Conservation (phyloP, 805 yeast genomes). For the Metschnikowia picachoensis region DNA sequence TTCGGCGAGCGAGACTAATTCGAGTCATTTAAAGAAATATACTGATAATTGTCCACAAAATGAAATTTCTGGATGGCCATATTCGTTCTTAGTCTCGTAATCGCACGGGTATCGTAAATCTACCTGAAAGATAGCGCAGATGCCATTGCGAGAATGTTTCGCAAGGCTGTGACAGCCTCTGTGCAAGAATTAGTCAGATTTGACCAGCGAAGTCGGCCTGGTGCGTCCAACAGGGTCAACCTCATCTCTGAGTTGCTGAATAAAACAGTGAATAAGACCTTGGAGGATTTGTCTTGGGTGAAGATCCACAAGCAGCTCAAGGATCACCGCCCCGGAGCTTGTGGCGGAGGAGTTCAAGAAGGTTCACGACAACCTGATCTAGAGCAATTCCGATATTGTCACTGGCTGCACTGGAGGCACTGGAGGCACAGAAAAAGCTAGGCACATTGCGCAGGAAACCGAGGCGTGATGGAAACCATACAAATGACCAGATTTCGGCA, state of each 20-base stretch:
- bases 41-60: too few species aligned
- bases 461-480: too few species aligned
- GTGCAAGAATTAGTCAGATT: slow-evolving; percentile 60
- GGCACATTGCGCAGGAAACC: slow-evolving; percentile 55
- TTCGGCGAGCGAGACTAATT: too few species aligned
- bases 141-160: slow-evolving; percentile 57
- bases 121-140: slow-evolving; percentile 71
- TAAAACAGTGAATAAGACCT: slow-evolving; percentile 42
- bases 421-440: slow-evolving; percentile 62
- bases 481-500: too few species aligned
- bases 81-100: too few species aligned
- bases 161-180: slow-evolving; percentile 82
- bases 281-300: slow-evolving; percentile 41
- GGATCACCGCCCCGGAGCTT: slow-evolving; percentile 57
- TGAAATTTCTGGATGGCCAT: too few species aligned
- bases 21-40: too few species aligned
- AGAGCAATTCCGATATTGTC: slow-evolving; percentile 53
- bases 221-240: slow-evolving; percentile 75
- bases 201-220: slow-evolving; percentile 76
- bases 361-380: slow-evolving; percentile 48
- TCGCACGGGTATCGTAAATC: slow-evolving; percentile 40
- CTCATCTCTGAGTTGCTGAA: slow-evolving; percentile 68
- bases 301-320: slow-evolving; percentile 69
- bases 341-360: slow-evolving; percentile 56
- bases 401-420: slow-evolving; percentile 50